phyloP scores from a whole-genome alignment of 306 rosid genomes.

The Malus sylvestris region DNA sequence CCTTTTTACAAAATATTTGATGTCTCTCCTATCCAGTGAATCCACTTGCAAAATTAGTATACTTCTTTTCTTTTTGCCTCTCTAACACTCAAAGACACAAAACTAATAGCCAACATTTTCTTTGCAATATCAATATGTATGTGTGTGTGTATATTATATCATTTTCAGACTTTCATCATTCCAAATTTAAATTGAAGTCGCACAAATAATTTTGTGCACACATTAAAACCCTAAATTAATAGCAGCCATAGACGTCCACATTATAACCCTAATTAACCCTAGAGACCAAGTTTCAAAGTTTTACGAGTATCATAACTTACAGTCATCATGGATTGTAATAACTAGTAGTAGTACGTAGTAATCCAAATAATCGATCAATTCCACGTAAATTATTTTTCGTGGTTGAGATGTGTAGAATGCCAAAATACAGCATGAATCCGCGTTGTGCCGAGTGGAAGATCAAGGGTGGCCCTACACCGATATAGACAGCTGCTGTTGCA shows the following conservation, averaged over 20 bases:
- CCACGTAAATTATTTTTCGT: not conserved
- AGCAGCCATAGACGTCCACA: not conserved
- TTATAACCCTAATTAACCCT: not conserved
- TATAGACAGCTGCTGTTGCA: not conserved
- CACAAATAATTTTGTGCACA: not conserved
- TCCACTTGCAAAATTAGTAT: not conserved
- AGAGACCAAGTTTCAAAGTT: slow-evolving; percentile 4
- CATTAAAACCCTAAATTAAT: not conserved
- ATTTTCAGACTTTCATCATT: not conserved
- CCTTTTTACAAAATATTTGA: slow-evolving; percentile 7
- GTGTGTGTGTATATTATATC: not conserved
- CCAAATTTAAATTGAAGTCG: not conserved
- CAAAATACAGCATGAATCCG: not conserved
- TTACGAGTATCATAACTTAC: not conserved
- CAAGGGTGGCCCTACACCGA: not conserved
- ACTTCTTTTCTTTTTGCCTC: not conserved
- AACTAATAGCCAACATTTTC: not conserved
- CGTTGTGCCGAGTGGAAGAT: not conserved
- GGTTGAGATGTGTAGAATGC: not conserved
- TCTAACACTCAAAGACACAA: not conserved
- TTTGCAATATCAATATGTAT: not conserved
- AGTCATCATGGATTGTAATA: not conserved
- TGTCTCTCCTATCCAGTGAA: not conserved
- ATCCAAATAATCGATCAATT: slow-evolving; percentile 1
- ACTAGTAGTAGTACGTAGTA: not conserved